These are phyloP conservation scores for Elongisporangium anandrum DNA, from an alignment of 352 stramenopile genomes.

Conservation along the genomic window DNA sequence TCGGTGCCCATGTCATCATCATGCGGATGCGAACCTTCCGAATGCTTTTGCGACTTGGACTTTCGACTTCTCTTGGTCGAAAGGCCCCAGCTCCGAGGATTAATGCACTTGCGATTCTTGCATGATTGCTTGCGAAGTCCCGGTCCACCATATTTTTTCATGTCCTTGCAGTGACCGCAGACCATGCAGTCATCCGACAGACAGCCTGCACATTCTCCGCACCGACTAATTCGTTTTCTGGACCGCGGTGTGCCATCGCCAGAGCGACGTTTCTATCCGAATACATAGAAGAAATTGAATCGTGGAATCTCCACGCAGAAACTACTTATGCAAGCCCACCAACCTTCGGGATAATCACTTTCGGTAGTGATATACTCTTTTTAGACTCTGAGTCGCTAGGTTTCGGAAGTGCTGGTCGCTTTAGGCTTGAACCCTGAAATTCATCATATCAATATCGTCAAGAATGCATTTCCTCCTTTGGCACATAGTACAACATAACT, in stretches of 20 bases:
- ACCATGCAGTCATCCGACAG: slow-evolving; percentile 81
- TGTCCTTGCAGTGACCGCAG: slow-evolving; percentile 85
- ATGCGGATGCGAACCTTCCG: slow-evolving; percentile 4
- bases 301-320: too few relatives aligned
- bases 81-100: slow-evolving; percentile 58
- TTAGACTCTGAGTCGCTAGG: too few relatives aligned
- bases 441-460: too few relatives aligned
- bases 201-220: slow-evolving; percentile 73
- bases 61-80: slow-evolving; percentile 32
- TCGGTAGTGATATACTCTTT: too few relatives aligned
- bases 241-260: slow-evolving; percentile 28
- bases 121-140: slow-evolving; percentile 85
- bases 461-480: too few relatives aligned
- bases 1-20: slow-evolving; percentile 21
- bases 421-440: too few relatives aligned
- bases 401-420: too few relatives aligned
- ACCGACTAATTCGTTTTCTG: slow-evolving; percentile 70
- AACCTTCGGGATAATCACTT: too few relatives aligned
- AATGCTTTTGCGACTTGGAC: slow-evolving; percentile 8
- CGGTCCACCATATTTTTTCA: slow-evolving; percentile 88
- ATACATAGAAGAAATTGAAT: background rate
- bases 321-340: too few relatives aligned
- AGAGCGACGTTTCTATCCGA: slow-evolving; percentile 37
- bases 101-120: slow-evolving; percentile 82
- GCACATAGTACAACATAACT: too few relatives aligned